Evolutionary conservation across 176 grass and related monocot species (phyloP).

Genomic region (Hsuehochloa calcarea): DNA sequence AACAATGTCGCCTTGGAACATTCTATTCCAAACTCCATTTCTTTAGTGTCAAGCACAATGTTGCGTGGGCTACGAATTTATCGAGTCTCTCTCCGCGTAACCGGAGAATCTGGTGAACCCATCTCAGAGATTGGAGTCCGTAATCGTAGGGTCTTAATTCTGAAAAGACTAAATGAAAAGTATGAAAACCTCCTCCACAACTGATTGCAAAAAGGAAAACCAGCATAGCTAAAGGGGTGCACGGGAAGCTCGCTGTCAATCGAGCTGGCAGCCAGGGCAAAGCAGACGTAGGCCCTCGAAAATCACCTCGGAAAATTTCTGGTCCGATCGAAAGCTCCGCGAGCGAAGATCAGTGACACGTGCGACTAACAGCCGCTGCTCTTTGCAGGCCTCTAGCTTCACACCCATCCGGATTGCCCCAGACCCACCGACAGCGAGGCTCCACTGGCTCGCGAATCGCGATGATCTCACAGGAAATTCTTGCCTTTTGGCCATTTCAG

Average conservation of each 20-base stretch:
- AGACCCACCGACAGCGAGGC: conserved; percentile 33
- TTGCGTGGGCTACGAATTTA: neutral
- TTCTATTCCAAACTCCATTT: conserved; percentile 15
- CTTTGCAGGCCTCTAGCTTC: neutral
- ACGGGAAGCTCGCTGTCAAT: conserved; percentile 4
- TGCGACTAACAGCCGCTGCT: conserved; percentile 22
- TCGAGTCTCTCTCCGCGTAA: neutral
- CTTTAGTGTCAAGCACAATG: conserved; percentile 31
- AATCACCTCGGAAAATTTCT: neutral
- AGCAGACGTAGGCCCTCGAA: neutral
- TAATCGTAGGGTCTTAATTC: neutral
- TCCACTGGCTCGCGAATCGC: neutral
- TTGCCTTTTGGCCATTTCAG: conserved; percentile 19
- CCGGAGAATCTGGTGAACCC: conserved; percentile 24
- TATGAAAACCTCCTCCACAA: neutral
- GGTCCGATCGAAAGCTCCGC: neutral
- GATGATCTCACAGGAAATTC: neutral
- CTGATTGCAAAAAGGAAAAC: neutral
- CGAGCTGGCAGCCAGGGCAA: conserved; percentile 18
- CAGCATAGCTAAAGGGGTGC: neutral
- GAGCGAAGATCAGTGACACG: neutral
- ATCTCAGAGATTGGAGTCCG: neutral
- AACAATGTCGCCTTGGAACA: conserved; percentile 32
- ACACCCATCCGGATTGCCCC: conserved; percentile 16
- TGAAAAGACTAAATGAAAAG: neutral